Base-by-base conservation (phyloP, 2,329 filamentous ascomycete species). In the Waltergamsia citrina region DNA sequence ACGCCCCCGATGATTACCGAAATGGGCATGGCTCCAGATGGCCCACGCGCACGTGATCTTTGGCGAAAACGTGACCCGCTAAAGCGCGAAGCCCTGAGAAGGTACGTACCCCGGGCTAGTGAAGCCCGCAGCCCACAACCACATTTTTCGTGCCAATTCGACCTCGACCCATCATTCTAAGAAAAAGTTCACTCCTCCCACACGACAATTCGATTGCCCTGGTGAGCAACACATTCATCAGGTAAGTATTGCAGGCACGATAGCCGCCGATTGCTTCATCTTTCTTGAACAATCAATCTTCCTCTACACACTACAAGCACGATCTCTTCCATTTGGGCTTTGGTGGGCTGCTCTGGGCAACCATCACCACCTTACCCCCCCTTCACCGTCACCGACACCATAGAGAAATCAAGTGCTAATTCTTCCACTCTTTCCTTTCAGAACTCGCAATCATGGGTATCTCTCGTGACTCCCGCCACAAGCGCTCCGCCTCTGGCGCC, bases 401-500 rank as follows among this genome's bases (percentile, higher is more conserved):
- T 14, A n/a, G 22, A 20, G 15, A 17, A 17, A 30, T 17, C 20
- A 5, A n/a, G 20, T 20, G 29, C 29, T 32, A 14, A 32, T 17
- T 20, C 6, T 19, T 32, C n/a, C 49, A 38, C 40, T 41, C 38
- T 36, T 41, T 37, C 49, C 9, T 7, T 55, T 48, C 65, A 81
- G 74, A 74, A 72, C 74, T 71, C 71, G 80, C 79, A 83, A 85
- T 81, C 74, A 90, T 90, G 84, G 85, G 92, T 98, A 96, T 98
- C 76, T 95, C 90, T 72, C 85, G 92, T 76, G 90, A 96, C 75
- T 94, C 87, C 68, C 87, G 92, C 76, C 92, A 98, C 82, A 98
- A 98, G 85, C 88, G 92, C 74, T 88, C 87, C 71, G 88, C 90
- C 69, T 85, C 93, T 67, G 93, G 92, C 78, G 92, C 93, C 62